phyloP scores from a whole-genome alignment of 179 eudicot genomes.

The Patellifolia procumbens region DNA sequence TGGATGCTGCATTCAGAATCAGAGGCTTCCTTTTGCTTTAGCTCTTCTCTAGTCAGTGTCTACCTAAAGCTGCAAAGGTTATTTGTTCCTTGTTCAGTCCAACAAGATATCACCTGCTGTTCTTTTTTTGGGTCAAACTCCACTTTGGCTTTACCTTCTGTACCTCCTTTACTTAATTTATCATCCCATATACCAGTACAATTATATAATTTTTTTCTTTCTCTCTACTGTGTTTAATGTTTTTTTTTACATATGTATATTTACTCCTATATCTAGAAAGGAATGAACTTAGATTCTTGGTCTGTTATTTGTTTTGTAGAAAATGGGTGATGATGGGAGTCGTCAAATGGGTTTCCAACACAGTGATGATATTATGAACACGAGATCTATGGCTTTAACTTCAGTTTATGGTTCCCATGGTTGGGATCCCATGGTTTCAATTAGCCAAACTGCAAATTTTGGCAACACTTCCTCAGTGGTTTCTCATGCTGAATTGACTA shows the following conservation, averaged over 20 bases:
- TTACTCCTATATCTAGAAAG: slow-evolving; percentile 27
- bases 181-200: too few species aligned
- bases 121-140: slow-evolving; percentile 75
- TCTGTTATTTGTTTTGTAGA: slow-evolving; percentile 34
- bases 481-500: slow-evolving; percentile 46
- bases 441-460: slow-evolving; percentile 52
- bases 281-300: slow-evolving; percentile 32
- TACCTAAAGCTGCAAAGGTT: slow-evolving; percentile 79
- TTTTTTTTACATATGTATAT: slow-evolving; percentile 26
- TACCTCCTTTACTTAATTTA: slow-evolving; percentile 34
- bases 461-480: slow-evolving; percentile 49
- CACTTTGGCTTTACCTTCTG: slow-evolving; percentile 49
- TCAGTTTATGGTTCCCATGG: slow-evolving; percentile 53
- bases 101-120: slow-evolving; percentile 61
- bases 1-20: slow-evolving; percentile 42
- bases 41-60: slow-evolving; percentile 40
- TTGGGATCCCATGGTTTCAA: slow-evolving; percentile 74
- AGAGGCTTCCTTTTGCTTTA: slow-evolving; percentile 62
- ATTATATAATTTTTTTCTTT: neutral
- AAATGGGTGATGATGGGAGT: slow-evolving; percentile 63
- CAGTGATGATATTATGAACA: slow-evolving; percentile 41
- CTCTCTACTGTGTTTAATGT: slow-evolving; percentile 28
- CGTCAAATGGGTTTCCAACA: slow-evolving; percentile 55
- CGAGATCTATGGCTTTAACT: slow-evolving; percentile 35
- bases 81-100: slow-evolving; percentile 85